Percentiles rank a stretch among this genome's conserved stretches.
These are phyloP conservation scores for Hawksworthiomyces lignivorus DNA, from an alignment of 2,329 filamentous ascomycete genomes.

Conservation along the genomic window DNA sequence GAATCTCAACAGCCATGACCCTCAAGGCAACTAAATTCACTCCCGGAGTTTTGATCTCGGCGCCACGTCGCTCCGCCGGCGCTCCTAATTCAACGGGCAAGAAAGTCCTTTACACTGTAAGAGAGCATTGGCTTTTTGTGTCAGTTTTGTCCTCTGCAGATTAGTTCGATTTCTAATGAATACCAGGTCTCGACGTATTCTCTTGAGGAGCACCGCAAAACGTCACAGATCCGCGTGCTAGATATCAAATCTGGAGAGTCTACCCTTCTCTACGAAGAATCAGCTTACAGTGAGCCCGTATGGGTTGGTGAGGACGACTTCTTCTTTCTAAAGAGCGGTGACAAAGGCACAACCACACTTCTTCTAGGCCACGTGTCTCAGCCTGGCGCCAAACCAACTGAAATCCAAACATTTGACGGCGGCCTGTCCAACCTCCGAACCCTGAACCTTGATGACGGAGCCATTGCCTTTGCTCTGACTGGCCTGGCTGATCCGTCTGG, in stretches of 20 bases:
- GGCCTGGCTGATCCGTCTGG: slow-evolving; percentile 63
- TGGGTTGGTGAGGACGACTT: slow-evolving; percentile 65
- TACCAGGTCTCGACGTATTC: slow-evolving; percentile 63
- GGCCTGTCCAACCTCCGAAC: slow-evolving; percentile 52
- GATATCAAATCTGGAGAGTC: slow-evolving; percentile 61
- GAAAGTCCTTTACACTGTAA: slow-evolving; percentile 56
- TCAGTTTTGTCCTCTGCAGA: neutral
- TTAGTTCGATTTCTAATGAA: too few relatives aligned
- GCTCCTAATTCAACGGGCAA: slow-evolving; percentile 61
- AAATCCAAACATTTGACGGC: slow-evolving; percentile 43
- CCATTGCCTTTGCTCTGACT: slow-evolving; percentile 49
- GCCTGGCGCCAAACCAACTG: slow-evolving; percentile 31
- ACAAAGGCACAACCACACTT: slow-evolving; percentile 40
- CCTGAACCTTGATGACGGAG: slow-evolving; percentile 40
- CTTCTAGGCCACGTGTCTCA: slow-evolving; percentile 31
- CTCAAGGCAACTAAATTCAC: slow-evolving; percentile 64
- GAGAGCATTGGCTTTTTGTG: slow-evolving; percentile 7
- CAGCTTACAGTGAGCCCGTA: slow-evolving; percentile 59
- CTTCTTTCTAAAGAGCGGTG: slow-evolving; percentile 43
- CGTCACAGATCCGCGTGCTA: slow-evolving; percentile 59
- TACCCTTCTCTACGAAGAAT: slow-evolving; percentile 56
- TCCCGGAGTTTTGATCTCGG: slow-evolving; percentile 67
- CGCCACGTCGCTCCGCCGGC: slow-evolving; percentile 63
- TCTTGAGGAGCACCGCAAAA: slow-evolving; percentile 65
- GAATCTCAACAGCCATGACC: slow-evolving; percentile 55